Percentiles rank a stretch among this genome's conserved stretches.
These are phyloP conservation scores for Macaranga tanarius DNA, from an alignment of 441 rosid species.

Conservation along the genomic window DNA sequence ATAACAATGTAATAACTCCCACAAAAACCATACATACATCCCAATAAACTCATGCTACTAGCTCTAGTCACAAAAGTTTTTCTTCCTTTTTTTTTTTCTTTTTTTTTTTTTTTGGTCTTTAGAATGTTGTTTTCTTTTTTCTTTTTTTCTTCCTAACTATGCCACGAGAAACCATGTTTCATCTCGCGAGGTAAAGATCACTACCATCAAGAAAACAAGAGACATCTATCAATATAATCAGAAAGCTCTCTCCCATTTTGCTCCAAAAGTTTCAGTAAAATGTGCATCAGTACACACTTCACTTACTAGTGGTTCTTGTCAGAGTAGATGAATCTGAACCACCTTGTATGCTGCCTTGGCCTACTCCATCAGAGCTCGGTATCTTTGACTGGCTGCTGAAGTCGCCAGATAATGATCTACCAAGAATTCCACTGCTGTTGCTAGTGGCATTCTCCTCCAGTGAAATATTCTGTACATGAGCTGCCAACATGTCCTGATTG, in stretches of 20 bases:
- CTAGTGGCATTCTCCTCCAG: slow-evolving; percentile 38
- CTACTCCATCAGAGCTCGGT: slow-evolving; percentile 26
- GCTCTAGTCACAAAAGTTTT: slow-evolving; percentile 15
- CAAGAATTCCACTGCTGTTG: slow-evolving; percentile 27
- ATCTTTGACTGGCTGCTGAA: slow-evolving; percentile 33
- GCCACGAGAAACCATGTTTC: slow-evolving; percentile 13
- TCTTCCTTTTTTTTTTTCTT: background rate
- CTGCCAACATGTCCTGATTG: slow-evolving; percentile 33
- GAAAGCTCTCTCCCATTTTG: slow-evolving; percentile 25
- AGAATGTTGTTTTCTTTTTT: slow-evolving; percentile 16
- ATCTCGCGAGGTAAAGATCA: slow-evolving; percentile 19
- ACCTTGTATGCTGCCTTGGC: slow-evolving; percentile 21
- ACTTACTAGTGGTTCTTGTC: slow-evolving; percentile 22
- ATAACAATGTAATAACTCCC: background rate
- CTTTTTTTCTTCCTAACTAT: slow-evolving; percentile 20
- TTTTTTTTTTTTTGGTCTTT: background rate
- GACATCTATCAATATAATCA: slow-evolving; percentile 22
- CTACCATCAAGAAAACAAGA: slow-evolving; percentile 22
- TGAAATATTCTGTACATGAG: slow-evolving; percentile 39
- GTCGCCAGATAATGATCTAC: slow-evolving; percentile 36
- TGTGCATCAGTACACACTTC: slow-evolving; percentile 19
- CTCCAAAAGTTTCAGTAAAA: slow-evolving; percentile 21
- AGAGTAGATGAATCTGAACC: slow-evolving; percentile 13
- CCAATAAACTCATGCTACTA: slow-evolving; percentile 30
- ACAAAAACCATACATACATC: slow-evolving; percentile 18